A percentile compares a stretch with the other conserved stretches of the same genome.
These are phyloP conservation scores for Haplographium delicatum DNA, from an alignment of 495 filamentous ascomycete species.

Conservation along the genomic window DNA sequence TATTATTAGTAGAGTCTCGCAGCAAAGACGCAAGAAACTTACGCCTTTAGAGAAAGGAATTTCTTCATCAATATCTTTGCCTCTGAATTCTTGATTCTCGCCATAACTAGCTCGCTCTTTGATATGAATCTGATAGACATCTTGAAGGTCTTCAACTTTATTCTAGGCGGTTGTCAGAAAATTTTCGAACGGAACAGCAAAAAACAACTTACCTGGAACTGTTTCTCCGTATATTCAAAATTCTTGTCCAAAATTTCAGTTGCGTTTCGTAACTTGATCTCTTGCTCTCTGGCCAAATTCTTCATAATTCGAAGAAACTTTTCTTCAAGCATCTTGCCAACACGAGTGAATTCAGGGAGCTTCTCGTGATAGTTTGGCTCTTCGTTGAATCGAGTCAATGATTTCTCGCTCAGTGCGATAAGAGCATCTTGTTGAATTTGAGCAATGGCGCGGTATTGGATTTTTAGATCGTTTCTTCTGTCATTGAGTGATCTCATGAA, in stretches of 20 bases:
- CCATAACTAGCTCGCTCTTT: slow-evolving; percentile 12
- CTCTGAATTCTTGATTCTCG: background rate
- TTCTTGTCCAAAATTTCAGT: background rate
- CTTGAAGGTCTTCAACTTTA: slow-evolving; percentile 7
- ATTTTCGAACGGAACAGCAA: background rate
- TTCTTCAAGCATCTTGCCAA: slow-evolving; percentile 22
- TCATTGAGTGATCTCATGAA: background rate
- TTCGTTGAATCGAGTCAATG: slow-evolving; percentile 32
- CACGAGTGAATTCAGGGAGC: slow-evolving; percentile 36
- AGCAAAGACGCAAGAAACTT: slow-evolving; percentile 1
- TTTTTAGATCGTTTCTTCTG: slow-evolving; percentile 25
- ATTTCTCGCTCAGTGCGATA: slow-evolving; percentile 34
- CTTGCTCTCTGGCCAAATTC: background rate
- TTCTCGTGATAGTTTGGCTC: slow-evolving; percentile 40
- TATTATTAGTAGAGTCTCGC: background rate
- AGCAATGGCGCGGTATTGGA: slow-evolving; percentile 39
- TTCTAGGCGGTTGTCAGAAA: background rate
- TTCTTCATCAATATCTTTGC: background rate
- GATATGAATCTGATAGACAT: slow-evolving; percentile 3
- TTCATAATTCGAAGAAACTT: slow-evolving; percentile 27
- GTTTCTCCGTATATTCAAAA: background rate
- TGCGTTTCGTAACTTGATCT: background rate
- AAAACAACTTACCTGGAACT: slow-evolving; percentile 15
- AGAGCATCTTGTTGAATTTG: slow-evolving; percentile 39
- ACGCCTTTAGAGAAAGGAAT: slow-evolving; percentile 11